Percentiles rank a stretch among this genome's conserved stretches.
Conservation (phyloP, 441 rosid genomes). For the Corymbia citriodora region DNA sequence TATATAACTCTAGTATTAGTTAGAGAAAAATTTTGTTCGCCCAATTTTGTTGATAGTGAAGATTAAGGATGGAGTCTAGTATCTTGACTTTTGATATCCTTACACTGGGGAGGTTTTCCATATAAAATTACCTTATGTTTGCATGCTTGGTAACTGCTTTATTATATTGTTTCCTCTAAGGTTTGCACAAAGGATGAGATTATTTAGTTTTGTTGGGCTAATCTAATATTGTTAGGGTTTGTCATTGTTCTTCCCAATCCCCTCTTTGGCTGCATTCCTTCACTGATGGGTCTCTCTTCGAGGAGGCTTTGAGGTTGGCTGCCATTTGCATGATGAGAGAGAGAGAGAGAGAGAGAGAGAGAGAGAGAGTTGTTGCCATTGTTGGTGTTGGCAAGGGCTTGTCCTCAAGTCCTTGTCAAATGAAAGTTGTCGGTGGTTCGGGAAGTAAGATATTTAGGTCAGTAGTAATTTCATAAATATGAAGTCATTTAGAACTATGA, state of each 20-base stretch:
- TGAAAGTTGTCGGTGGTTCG: neutral
- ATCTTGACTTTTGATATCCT: too few relatives aligned
- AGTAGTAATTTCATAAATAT: neutral
- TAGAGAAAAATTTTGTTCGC: neutral
- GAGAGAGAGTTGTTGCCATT: too few relatives aligned
- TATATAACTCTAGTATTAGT: too few relatives aligned
- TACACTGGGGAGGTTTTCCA: fast-evolving
- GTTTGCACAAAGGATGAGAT: too few relatives aligned
- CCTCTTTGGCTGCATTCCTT: neutral
- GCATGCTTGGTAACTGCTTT: neutral
- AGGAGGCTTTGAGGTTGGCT: neutral
- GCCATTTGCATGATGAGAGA: too few relatives aligned
- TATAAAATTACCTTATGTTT: neutral
- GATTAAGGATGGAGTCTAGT: neutral
- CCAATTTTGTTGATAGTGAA: neutral
- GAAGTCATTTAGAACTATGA: neutral
- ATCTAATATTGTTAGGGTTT: too few relatives aligned
- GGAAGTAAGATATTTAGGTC: neutral
- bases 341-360: too few relatives aligned
- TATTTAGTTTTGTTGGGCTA: too few relatives aligned
- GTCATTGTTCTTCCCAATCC: neutral
- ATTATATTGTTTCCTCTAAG: too few relatives aligned
- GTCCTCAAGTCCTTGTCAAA: too few relatives aligned
- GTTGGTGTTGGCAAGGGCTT: too few relatives aligned
- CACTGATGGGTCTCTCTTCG: neutral